These are phyloP conservation scores for Paramecium sexaurelia DNA, from an alignment of 73 alveolate species.

Conservation along the genomic window DNA sequence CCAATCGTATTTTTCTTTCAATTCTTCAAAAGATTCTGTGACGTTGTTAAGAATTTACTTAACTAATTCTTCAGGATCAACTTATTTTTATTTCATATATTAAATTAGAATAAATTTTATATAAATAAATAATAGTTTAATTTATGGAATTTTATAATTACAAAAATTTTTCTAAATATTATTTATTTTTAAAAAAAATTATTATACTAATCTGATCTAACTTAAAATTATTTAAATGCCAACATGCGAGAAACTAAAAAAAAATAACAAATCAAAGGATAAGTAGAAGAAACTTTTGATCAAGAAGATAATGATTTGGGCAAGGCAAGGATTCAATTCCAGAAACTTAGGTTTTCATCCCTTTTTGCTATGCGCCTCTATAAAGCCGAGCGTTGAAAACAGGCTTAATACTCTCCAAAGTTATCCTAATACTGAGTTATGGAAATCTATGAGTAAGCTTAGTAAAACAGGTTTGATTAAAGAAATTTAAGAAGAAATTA, in stretches of 20 bases:
- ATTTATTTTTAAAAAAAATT: too few species aligned
- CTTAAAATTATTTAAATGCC: neutral
- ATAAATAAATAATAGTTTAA: too few species aligned
- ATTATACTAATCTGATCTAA: too few species aligned
- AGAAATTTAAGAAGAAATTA: neutral
- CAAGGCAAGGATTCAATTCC: neutral
- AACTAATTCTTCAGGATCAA: neutral
- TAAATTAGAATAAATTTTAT: too few species aligned
- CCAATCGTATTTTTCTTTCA: conserved; percentile 36
- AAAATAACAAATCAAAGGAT: neutral
- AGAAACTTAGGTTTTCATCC: neutral
- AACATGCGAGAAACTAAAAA: neutral
- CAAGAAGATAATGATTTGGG: neutral
- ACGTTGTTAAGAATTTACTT: neutral
- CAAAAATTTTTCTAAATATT: too few species aligned
- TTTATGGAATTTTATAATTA: too few species aligned
- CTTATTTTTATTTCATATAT: neutral
- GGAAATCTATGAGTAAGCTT: neutral
- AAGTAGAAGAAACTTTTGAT: neutral
- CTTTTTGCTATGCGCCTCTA: neutral
- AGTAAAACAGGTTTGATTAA: neutral
- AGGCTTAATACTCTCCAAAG: neutral
- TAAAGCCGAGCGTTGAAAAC: neutral
- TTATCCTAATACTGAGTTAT: neutral
- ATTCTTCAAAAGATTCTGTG: neutral